A percentile compares a stretch with the other conserved stretches of the same genome.
phyloP scores from a whole-genome alignment of 805 yeast genomes.

The Candida krabiensis region DNA sequence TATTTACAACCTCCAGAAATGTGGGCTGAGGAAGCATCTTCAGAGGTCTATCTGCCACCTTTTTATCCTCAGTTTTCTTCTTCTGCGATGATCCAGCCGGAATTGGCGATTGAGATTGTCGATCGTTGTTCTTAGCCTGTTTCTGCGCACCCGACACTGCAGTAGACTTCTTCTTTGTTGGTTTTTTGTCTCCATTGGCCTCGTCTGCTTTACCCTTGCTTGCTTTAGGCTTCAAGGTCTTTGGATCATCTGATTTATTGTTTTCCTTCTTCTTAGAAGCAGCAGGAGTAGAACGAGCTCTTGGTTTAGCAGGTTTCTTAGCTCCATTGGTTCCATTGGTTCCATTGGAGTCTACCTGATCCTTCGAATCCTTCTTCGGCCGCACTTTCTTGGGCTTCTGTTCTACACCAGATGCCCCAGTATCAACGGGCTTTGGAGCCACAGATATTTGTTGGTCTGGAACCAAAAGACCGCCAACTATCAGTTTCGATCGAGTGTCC shows the following conservation, averaged over 20 bases:
- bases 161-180: conserved; percentile 3
- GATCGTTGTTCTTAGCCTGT: background rate
- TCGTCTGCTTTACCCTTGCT: background rate
- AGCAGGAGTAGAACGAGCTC: conserved; percentile 1
- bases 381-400: conserved; percentile 4
- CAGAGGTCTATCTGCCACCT: conserved; percentile 10
- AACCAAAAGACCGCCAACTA: conserved; percentile 16
- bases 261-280: conserved; percentile 5
- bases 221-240: background rate
- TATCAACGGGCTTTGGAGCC: background rate
- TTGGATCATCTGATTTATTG: conserved; percentile 1
- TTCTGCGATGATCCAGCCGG: background rate
- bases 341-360: conserved; percentile 1
- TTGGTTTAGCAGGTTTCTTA: conserved; percentile 6
- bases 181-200: conserved; percentile 1
- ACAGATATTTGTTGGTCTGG: conserved; percentile 3
- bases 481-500: conserved; percentile 3
- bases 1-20: conserved; percentile 15
- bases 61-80: conserved; percentile 3
- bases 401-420: no score
- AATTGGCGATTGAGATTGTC: background rate
- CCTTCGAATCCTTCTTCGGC: no score
- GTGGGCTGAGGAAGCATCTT: conserved; percentile 17
- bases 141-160: conserved; percentile 1
- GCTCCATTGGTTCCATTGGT: no score